phyloP scores from a whole-genome alignment of 371 early-diverging fungal species.

The Mucor plumbeus region DNA sequence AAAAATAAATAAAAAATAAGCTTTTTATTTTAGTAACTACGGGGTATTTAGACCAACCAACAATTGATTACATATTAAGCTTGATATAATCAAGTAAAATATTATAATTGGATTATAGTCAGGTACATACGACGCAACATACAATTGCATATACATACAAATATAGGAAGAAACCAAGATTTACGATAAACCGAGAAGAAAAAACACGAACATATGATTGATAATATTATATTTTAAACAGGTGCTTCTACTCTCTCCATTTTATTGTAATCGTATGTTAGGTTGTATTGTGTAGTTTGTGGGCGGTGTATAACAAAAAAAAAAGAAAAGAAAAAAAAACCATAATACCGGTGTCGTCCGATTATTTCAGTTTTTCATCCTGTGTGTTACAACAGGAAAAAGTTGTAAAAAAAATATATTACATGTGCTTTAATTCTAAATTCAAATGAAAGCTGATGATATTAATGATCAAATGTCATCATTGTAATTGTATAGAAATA shows the following conservation, averaged over 20 bases:
- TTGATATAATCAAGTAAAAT: background rate
- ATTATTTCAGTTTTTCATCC: conserved; percentile 8
- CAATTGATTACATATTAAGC: background rate
- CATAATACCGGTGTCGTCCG: conserved; percentile 18
- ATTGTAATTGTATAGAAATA: background rate
- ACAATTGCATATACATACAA: background rate
- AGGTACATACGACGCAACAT: background rate
- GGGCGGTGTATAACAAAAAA: background rate
- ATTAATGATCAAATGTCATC: conserved; percentile 9
- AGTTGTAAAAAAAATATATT: background rate
- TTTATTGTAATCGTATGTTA: conserved; percentile 14
- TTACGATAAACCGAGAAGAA: too few relatives aligned
- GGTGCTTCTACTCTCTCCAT: background rate
- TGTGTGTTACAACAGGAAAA: conserved; percentile 7
- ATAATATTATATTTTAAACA: conserved; percentile 8
- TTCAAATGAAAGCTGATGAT: conserved; percentile 7
- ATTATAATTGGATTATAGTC: background rate
- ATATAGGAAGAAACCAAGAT: background rate
- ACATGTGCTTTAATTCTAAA: conserved; percentile 7
- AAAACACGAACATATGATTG: background rate
- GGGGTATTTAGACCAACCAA: too few relatives aligned
- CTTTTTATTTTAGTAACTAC: too few relatives aligned
- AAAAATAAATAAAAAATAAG: too few relatives aligned
- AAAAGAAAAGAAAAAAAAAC: too few relatives aligned
- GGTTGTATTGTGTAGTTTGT: background rate